These are phyloP conservation scores for Ascoidea tarda DNA, from an alignment of 805 yeast genomes.

Conservation along the genomic window DNA sequence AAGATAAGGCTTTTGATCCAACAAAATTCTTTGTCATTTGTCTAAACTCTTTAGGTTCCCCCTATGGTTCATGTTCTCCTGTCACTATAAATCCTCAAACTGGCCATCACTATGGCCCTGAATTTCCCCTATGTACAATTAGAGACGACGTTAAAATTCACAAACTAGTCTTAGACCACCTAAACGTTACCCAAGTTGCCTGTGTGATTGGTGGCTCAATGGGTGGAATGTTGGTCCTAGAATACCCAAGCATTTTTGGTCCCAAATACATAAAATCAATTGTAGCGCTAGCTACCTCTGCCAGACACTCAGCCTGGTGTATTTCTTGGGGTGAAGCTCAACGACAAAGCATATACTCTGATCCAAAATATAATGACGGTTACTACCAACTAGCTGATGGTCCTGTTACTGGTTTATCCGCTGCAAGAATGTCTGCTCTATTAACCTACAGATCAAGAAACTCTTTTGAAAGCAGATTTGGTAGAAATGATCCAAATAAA, in stretches of 20 bases:
- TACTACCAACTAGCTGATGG: slow-evolving; percentile 68
- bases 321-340: slow-evolving; percentile 99
- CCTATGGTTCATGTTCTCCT: slow-evolving; percentile 93
- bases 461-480: slow-evolving; percentile 27
- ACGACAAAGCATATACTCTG: slow-evolving; percentile 89
- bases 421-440: slow-evolving; percentile 95
- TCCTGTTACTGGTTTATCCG: slow-evolving; percentile 78
- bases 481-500: slow-evolving; percentile 57
- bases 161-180: slow-evolving; percentile 55
- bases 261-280: slow-evolving; percentile 51
- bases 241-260: slow-evolving; percentile 57
- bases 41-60: slow-evolving; percentile 87
- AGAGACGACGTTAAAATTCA: slow-evolving; percentile 85
- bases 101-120: slow-evolving; percentile 77
- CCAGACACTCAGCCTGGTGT: slow-evolving; percentile 96
- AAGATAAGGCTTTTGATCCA: slow-evolving; percentile 82
- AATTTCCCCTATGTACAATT: slow-evolving; percentile 87
- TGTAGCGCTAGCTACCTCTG: slow-evolving; percentile 85
- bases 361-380: slow-evolving; percentile 87
- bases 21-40: slow-evolving; percentile 76
- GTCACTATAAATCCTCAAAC: slow-evolving; percentile 68
- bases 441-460: slow-evolving; percentile 68
- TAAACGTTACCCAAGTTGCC: slow-evolving; percentile 72
- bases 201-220: slow-evolving; percentile 92
- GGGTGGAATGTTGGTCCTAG: slow-evolving; percentile 97